Evolutionary conservation across 2,329 filamentous ascomycete genomes (phyloP).

Genomic region (Penicillium sp.): DNA sequence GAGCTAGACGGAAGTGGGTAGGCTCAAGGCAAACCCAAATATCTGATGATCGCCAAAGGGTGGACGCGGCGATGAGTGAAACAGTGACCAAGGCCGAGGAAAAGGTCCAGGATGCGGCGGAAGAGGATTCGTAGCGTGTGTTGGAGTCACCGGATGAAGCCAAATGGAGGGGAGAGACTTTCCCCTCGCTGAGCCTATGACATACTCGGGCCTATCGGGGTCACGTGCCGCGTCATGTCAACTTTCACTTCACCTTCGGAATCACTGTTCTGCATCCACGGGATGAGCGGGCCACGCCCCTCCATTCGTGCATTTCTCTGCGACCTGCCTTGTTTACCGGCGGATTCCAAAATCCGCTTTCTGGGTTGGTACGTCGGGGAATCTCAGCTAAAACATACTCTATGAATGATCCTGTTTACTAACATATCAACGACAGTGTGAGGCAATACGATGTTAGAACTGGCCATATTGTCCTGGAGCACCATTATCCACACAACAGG

Average conservation of each 20-base stretch:
- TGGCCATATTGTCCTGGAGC: constrained; percentile 62
- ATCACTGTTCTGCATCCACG: constrained; percentile 6
- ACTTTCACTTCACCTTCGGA: neutral
- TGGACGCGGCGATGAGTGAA: neutral
- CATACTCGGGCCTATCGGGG: constrained; percentile 33
- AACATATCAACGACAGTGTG: constrained; percentile 44
- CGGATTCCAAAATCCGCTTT: constrained; percentile 79
- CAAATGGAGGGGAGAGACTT: constrained; percentile 22
- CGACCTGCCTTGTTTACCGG: constrained; percentile 49
- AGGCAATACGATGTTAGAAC: constrained; percentile 53
- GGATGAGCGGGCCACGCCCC: constrained; percentile 55
- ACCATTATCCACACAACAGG: constrained; percentile 51
- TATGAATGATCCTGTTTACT: neutral
- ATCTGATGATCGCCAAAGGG: neutral
- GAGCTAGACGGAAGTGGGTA: constrained; percentile 17
- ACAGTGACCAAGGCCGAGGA: neutral
- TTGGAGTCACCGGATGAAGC: constrained; percentile 14
- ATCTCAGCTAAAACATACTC: neutral
- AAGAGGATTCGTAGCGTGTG: neutral
- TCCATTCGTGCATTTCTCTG: constrained; percentile 62
- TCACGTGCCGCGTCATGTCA: constrained; percentile 28
- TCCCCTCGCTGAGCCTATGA: constrained; percentile 36
- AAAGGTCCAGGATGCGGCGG: neutral
- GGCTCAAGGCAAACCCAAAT: constrained; percentile 10
- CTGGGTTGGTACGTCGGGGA: constrained; percentile 69